Conservation (phyloP, 1,139 yeast species). For the Petasospora fabianii region DNA sequence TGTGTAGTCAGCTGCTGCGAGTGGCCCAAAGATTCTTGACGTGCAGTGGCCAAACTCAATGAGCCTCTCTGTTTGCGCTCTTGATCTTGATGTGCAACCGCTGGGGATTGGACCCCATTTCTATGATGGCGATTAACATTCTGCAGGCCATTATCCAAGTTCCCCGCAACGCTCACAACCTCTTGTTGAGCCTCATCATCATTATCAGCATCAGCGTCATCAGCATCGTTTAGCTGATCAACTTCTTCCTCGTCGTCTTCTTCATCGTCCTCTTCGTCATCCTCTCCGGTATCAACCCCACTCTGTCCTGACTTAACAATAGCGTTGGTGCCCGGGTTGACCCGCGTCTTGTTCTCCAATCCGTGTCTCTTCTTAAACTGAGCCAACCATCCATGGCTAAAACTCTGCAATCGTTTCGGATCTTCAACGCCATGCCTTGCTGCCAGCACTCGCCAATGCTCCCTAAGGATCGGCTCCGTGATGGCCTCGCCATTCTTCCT, state of each 20-base stretch:
- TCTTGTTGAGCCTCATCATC: too few relatives aligned
- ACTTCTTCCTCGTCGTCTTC: background rate
- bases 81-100: too few relatives aligned
- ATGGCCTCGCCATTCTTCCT: constrained; percentile 43
- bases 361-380: constrained; percentile 61
- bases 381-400: constrained; percentile 60
- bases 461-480: constrained; percentile 52
- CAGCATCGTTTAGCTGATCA: background rate
- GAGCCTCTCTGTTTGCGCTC: too few relatives aligned
- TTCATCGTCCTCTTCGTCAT: constrained; percentile 5
- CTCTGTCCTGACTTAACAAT: background rate
- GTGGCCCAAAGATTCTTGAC: background rate
- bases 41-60: too few relatives aligned
- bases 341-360: constrained; percentile 29
- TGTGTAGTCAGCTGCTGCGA: too few relatives aligned
- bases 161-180: too few relatives aligned
- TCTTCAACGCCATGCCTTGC: constrained; percentile 56
- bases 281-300: background rate
- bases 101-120: too few relatives aligned
- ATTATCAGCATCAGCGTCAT: too few relatives aligned
- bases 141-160: too few relatives aligned
- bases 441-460: constrained; percentile 54
- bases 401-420: constrained; percentile 50
- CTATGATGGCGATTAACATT: too few relatives aligned
- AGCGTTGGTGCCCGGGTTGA: constrained; percentile 8